These are phyloP conservation scores for Boletus reticulatus DNA, from an alignment of 768 basidiomycete genomes.

Conservation along the genomic window DNA sequence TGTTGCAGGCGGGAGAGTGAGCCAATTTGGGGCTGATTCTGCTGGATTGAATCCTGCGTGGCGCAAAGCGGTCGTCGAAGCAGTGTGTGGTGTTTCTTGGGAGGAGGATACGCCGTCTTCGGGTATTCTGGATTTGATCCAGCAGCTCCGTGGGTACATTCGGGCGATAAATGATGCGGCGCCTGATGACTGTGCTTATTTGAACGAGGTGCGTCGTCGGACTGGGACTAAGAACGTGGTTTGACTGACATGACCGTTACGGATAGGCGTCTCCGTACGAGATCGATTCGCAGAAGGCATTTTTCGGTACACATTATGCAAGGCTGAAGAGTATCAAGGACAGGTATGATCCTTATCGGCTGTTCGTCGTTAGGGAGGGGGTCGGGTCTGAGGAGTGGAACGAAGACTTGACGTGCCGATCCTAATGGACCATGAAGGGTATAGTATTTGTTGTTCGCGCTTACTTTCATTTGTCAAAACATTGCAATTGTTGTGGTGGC, in stretches of 20 bases:
- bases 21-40: slow-evolving; percentile 33
- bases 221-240: too few relatives aligned
- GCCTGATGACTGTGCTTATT: slow-evolving; percentile 13
- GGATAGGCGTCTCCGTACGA: slow-evolving; percentile 43
- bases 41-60: slow-evolving; percentile 42
- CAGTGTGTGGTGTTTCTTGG: slow-evolving; percentile 10
- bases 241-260: too few relatives aligned
- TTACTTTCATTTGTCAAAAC: too few relatives aligned
- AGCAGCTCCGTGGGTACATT: slow-evolving; percentile 11
- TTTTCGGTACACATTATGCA: slow-evolving; percentile 46
- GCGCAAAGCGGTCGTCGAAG: slow-evolving; percentile 19
- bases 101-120: slow-evolving; percentile 12
- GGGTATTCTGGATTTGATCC: slow-evolving; percentile 10
- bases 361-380: slow-evolving; percentile 10
- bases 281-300: slow-evolving; percentile 37
- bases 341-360: slow-evolving; percentile 5
- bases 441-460: too few relatives aligned
- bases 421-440: not conserved
- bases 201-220: not conserved
- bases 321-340: slow-evolving; percentile 41
- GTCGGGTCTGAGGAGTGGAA: slow-evolving; percentile 28
- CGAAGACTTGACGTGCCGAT: slow-evolving; percentile 7
- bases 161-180: slow-evolving; percentile 14
- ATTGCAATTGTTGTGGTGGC: too few relatives aligned
- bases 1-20: slow-evolving; percentile 45